A percentile compares a stretch with the other conserved stretches of the same genome.
phyloP scores from a whole-genome alignment of 352 stramenopile genomes.

The Phytophthora ohioensis region DNA sequence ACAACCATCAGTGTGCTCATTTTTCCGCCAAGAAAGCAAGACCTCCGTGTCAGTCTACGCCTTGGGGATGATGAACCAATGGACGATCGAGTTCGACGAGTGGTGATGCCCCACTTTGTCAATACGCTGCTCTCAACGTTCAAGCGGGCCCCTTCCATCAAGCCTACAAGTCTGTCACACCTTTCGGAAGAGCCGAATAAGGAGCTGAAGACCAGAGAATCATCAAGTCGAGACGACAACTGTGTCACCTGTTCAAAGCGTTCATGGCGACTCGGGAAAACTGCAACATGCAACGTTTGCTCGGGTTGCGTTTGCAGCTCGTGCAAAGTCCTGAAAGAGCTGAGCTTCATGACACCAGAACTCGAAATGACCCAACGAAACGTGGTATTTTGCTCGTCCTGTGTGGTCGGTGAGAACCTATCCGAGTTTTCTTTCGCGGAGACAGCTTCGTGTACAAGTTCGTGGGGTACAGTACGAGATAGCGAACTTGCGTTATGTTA shows the following conservation, averaged over 20 bases:
- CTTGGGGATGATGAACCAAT: constrained; percentile 32
- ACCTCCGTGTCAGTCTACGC: constrained; percentile 35
- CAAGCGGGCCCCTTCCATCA: constrained; percentile 11
- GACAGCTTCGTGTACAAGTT: constrained; percentile 10
- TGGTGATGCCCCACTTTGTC: constrained; percentile 32
- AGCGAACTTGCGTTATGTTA: not conserved
- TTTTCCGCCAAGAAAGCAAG: constrained; percentile 38
- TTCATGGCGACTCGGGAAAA: constrained; percentile 13
- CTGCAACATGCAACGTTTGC: constrained; percentile 38
- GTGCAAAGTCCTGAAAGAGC: constrained; percentile 32
- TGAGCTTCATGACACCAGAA: constrained; percentile 45
- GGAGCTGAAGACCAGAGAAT: not conserved
- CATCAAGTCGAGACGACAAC: not conserved
- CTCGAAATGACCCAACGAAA: constrained; percentile 33
- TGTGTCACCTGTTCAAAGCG: constrained; percentile 26
- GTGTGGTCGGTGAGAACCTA: constrained; percentile 16
- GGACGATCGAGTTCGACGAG: constrained; percentile 9
- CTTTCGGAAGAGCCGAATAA: not conserved
- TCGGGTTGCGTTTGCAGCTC: constrained; percentile 31
- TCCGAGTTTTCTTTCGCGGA: constrained; percentile 11
- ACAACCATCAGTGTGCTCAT: constrained; percentile 42
- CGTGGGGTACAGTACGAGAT: constrained; percentile 2
- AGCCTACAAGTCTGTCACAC: constrained; percentile 1
- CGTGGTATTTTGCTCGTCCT: constrained; percentile 41
- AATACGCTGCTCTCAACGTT: constrained; percentile 34